Percentiles rank a stretch among this genome's conserved stretches.
Conservation (phyloP, 2,329 filamentous ascomycete genomes). For the Clarireedia paspali region DNA sequence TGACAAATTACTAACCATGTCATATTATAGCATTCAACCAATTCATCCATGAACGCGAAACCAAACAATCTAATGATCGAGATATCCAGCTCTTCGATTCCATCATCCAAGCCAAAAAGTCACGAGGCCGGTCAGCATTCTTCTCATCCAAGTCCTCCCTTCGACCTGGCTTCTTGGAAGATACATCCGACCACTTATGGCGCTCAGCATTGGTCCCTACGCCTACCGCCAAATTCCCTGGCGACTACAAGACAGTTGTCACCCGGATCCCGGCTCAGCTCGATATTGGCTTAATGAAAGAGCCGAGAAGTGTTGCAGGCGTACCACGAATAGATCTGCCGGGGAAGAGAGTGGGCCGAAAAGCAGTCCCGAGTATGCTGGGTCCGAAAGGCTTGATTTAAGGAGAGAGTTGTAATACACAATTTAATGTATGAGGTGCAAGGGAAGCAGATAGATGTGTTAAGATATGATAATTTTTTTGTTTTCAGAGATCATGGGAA, state of each 20-base stretch:
- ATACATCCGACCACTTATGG: constrained; percentile 75
- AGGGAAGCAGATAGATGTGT: no score
- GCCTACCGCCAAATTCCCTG: constrained; percentile 54
- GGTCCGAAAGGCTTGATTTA: constrained; percentile 10
- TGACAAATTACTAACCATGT: constrained; percentile 34
- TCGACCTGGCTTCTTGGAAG: constrained; percentile 54
- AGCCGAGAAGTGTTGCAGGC: constrained; percentile 82
- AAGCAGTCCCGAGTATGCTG: constrained; percentile 30
- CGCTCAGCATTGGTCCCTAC: constrained; percentile 55
- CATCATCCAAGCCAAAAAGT: constrained; percentile 71
- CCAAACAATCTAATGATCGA: constrained; percentile 51
- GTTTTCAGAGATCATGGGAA: background rate
- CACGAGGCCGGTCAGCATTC: constrained; percentile 54
- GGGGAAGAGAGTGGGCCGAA: constrained; percentile 28
- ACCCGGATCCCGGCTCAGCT: constrained; percentile 72
- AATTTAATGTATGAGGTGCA: background rate
- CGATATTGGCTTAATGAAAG: constrained; percentile 81
- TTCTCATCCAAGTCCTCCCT: constrained; percentile 28
- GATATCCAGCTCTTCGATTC: constrained; percentile 74
- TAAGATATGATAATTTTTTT: no score
- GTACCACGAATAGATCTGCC: constrained; percentile 51
- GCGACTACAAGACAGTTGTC: constrained; percentile 53
- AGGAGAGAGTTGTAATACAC: background rate
- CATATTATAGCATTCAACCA: constrained; percentile 60
- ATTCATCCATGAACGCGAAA: constrained; percentile 77